Percentiles rank a stretch among this genome's conserved stretches.
These are phyloP conservation scores for Solanum arcanum DNA, from an alignment of 257 asterid genomes.

Conservation along the genomic window DNA sequence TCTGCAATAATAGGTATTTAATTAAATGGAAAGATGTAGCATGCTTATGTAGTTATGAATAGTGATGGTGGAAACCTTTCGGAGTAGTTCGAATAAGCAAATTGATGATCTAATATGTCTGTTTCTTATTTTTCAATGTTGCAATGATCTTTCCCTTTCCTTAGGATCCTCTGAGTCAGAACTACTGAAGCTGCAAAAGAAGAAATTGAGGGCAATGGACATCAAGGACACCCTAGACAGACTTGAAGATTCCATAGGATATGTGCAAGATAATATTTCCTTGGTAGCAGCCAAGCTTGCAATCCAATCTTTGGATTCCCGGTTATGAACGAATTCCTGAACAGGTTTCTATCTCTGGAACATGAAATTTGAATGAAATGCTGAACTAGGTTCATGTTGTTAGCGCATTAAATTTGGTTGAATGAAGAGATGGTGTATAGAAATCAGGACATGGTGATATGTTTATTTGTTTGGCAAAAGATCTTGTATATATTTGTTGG, in stretches of 20 bases:
- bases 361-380: background rate
- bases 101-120: background rate
- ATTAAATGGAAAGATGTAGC: background rate
- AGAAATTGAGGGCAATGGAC: constrained; percentile 58
- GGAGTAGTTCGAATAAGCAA: background rate
- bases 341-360: background rate
- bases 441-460: background rate
- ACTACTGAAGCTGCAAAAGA: constrained; percentile 40
- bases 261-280: constrained; percentile 35
- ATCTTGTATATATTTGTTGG: background rate
- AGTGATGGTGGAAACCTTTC: background rate
- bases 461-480: background rate
- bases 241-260: constrained; percentile 29
- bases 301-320: constrained; percentile 45
- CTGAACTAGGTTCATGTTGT: background rate
- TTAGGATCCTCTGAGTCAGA: constrained; percentile 48
- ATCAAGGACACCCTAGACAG: constrained; percentile 51
- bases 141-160: background rate
- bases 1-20: background rate
- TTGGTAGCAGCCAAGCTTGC: constrained; percentile 77
- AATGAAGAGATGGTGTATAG: background rate
- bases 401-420: background rate
- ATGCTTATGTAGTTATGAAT: background rate
- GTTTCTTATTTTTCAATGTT: background rate
- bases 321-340: background rate